Evolutionary conservation across 805 yeast species (phyloP).

Genomic region (Candida boleticola): DNA sequence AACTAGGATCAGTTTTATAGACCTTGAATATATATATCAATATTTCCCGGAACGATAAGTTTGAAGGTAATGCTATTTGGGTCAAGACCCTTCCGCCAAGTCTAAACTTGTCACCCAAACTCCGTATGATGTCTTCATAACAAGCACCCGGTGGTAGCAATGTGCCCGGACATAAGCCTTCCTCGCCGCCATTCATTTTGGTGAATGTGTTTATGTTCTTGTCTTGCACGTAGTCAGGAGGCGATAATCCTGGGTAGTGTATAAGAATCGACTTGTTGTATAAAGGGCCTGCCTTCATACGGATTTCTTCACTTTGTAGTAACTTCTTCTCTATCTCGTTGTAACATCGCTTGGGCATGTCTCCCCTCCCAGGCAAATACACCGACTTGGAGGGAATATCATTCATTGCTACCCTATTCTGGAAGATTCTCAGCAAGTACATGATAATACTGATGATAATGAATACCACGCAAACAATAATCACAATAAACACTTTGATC

Average conservation of each 20-base stretch:
- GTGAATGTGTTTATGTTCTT: conserved; percentile 17
- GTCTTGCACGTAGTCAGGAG: conserved; percentile 40
- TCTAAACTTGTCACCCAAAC: conserved; percentile 57
- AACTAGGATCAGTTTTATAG: conserved; percentile 6
- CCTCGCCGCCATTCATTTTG: background rate
- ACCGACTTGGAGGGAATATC: conserved; percentile 68
- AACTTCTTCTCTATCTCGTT: conserved; percentile 24
- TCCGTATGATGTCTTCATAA: conserved; percentile 57
- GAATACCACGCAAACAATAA: conserved; percentile 65
- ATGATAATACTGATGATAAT: conserved; percentile 48
- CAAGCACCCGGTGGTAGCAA: conserved; percentile 24
- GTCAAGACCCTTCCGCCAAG: conserved; percentile 43
- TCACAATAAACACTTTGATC: conserved; percentile 76
- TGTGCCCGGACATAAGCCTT: conserved; percentile 9
- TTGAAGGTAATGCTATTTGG: conserved; percentile 32
- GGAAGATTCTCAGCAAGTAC: conserved; percentile 58
- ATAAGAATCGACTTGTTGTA: conserved; percentile 19
- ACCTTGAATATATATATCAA: conserved; percentile 31
- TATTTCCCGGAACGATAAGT: conserved; percentile 42
- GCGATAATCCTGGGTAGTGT: conserved; percentile 40
- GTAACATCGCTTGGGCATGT: conserved; percentile 37
- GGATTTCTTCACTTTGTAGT: conserved; percentile 27
- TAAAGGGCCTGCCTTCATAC: conserved; percentile 37
- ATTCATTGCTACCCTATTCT: conserved; percentile 54
- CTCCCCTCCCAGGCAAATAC: conserved; percentile 65